Evolutionary conservation across 495 filamentous ascomycete species (phyloP), one percentile per base, ranked within the genome.

Genomic region (Hyaloscypha finlandica): DNA sequence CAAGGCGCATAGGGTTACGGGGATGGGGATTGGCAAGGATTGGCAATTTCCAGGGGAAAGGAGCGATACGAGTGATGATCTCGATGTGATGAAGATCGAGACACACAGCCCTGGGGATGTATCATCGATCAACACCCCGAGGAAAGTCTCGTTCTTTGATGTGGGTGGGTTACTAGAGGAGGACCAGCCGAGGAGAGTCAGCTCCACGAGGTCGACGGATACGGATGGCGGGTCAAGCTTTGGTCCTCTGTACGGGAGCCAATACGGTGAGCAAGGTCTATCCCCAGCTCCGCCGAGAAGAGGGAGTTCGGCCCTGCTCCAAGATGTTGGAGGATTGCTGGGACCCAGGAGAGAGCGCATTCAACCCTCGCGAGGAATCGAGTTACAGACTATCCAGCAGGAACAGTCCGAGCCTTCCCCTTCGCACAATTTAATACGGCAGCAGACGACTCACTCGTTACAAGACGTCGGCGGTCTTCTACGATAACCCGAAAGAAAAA

Each of bases 61-160:
- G 19, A 68, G 61, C 20, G 32, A 61, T 16, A 66, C 64, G 8
- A 68, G 65, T 35, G 72, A 74, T 22, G 69, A 71, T 2, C 48
- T 68, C 8, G 72, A 71, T 32, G 51, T 69, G 9, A 64, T 68
- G 58, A 73, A 71, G 42, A 32, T 64, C 4, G 65, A 69, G 14
- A 12, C 39, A 25, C 65, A 63, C 12, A 42, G 56, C 29, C 48
- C 64, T 9, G 57, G 35, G n/a, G 67, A 63, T 29, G 37, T 63
- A 5, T 67, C 66, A 63, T 78, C 76, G 14, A 75, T 73, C 8
- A 61, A 74, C 19, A 80, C 82, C 2, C 81, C 84, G 8, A 79
- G 81, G 4, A 74, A 68, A 60, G 80, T 87, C 4, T 90, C 88
- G 16, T 89, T 94, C 70, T 90, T 92, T 68, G 90, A 93, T 70